phyloP scores from a whole-genome alignment of 2,329 filamentous ascomycete species.

The Sclerotinia minor region DNA sequence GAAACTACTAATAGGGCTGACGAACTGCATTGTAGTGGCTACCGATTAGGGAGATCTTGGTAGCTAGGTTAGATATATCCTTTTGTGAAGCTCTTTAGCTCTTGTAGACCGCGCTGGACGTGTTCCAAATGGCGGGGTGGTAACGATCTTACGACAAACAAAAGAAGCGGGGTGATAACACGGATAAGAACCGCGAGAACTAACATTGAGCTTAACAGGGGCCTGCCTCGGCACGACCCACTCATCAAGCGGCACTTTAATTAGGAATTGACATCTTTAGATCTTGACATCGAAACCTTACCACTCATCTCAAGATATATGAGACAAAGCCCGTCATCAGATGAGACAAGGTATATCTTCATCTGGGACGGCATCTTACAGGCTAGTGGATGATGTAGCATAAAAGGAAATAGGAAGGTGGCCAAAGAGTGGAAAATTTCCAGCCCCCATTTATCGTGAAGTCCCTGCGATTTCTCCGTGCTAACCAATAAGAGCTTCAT shows the following conservation, averaged over 20 bases:
- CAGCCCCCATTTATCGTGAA: constrained; percentile 1
- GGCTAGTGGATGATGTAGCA: not conserved
- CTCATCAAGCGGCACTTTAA: not conserved
- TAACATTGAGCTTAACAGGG: not conserved
- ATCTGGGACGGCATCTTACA: not conserved
- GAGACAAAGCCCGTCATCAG: not conserved
- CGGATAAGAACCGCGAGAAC: not conserved
- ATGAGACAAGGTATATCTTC: not conserved
- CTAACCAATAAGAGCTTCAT: constrained; percentile 16
- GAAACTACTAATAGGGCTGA: not conserved
- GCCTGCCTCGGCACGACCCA: not conserved
- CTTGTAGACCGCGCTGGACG: too few relatives aligned
- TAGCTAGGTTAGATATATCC: not conserved
- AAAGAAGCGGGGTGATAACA: constrained; percentile 5
- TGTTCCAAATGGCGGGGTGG: not conserved
- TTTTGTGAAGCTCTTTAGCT: not conserved
- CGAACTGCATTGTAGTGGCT: not conserved
- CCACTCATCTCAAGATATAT: not conserved
- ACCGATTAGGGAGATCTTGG: not conserved
- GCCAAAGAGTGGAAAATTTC: not conserved
- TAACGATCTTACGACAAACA: not conserved
- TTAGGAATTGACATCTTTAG: not conserved
- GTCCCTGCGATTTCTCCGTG: constrained; percentile 1
- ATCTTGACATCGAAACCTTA: not conserved
- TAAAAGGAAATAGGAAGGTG: not conserved